Evolutionary conservation across 2,329 filamentous ascomycete species (phyloP).

Genomic region (Trichoderma sp.): DNA sequence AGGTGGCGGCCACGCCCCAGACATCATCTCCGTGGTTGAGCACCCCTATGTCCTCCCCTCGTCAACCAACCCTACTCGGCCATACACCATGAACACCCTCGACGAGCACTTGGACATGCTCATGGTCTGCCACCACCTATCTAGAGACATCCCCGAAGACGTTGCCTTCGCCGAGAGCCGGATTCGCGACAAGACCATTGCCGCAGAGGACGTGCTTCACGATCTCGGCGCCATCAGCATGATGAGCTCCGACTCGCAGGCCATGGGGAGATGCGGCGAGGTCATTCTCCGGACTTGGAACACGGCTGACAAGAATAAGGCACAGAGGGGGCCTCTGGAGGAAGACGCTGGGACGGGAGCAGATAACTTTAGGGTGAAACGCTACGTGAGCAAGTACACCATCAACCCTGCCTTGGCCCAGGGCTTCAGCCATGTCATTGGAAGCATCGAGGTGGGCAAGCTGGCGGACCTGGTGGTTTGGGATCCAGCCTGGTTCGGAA

Average conservation of each 20-base stretch:
- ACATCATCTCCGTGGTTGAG: conserved; percentile 93
- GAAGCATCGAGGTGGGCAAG: conserved; percentile 86
- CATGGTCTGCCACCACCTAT: conserved; percentile 96
- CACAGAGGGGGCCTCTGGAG: conserved; percentile 72
- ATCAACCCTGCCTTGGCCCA: conserved; percentile 92
- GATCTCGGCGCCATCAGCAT: conserved; percentile 95
- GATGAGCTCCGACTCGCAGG: conserved; percentile 95
- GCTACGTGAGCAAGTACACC: conserved; percentile 95
- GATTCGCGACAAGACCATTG: conserved; percentile 94
- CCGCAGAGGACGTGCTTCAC: conserved; percentile 93
- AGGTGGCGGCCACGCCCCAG: conserved; percentile 90
- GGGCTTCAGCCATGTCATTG: conserved; percentile 84
- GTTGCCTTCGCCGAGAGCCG: conserved; percentile 93
- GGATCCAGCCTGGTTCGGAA: conserved; percentile 82
- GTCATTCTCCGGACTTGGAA: conserved; percentile 94
- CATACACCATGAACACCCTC: conserved; percentile 87
- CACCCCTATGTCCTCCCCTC: conserved; percentile 85
- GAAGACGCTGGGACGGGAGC: conserved; percentile 79
- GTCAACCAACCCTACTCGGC: conserved; percentile 89
- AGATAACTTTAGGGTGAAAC: conserved; percentile 89
- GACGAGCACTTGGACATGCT: conserved; percentile 98
- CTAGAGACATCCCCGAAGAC: conserved; percentile 90
- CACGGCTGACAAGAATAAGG: conserved; percentile 95
- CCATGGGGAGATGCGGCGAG: conserved; percentile 95
- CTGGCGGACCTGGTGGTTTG: conserved; percentile 87